Evolutionary conservation across 345 rosid species (phyloP).

Genomic region (Erysimum cheiranthoides): DNA sequence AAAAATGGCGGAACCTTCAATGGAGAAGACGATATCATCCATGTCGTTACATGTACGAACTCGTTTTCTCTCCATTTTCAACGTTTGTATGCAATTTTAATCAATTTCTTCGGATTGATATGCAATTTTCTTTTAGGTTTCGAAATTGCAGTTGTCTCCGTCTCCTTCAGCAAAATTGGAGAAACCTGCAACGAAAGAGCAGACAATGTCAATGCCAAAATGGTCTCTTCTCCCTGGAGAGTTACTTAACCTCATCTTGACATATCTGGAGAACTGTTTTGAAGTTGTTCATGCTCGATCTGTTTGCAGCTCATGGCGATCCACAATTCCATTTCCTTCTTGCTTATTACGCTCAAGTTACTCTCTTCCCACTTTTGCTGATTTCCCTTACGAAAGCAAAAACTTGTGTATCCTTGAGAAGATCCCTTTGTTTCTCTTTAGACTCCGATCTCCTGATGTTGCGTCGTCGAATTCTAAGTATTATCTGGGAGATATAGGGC

Average conservation of each 20-base stretch:
- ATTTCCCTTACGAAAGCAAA: not conserved
- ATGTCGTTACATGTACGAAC: too few relatives aligned
- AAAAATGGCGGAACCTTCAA: too few relatives aligned
- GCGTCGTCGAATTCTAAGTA: not conserved
- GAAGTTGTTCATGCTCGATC: conserved; percentile 24
- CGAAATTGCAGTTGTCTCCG: not conserved
- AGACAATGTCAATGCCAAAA: not conserved
- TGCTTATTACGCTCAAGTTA: not conserved
- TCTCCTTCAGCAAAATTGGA: not conserved
- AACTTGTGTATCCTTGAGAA: not conserved
- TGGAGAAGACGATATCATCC: too few relatives aligned
- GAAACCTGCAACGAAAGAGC: not conserved
- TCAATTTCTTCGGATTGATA: too few relatives aligned
- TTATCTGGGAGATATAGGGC: conserved; percentile 11
- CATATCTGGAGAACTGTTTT: conserved; percentile 1
- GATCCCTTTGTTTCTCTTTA: conserved; percentile 18
- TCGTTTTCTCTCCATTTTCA: too few relatives aligned
- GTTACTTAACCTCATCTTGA: not conserved
- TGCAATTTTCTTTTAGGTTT: not conserved
- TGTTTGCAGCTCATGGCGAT: conserved; percentile 32
- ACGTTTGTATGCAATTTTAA: too few relatives aligned
- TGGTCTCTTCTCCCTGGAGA: conserved; percentile 30
- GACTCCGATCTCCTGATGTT: not conserved
- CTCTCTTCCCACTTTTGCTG: not conserved
- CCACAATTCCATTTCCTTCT: not conserved